Conservation (phyloP, 306 rosid genomes). For the Begonia masoniana region DNA sequence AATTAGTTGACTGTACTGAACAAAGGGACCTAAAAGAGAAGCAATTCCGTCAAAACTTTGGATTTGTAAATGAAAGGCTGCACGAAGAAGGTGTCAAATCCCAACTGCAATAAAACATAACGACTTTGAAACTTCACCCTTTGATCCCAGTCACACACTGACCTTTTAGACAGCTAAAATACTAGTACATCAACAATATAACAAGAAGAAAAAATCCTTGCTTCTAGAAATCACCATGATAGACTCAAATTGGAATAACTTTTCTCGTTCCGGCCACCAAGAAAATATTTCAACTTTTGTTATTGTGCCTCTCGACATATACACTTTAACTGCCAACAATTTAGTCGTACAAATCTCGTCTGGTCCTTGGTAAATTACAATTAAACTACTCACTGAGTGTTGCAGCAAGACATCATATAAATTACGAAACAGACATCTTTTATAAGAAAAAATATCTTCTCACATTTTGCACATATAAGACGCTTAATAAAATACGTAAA, state of each 20-base stretch:
- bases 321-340: neutral
- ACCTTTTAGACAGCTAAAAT: neutral
- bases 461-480: too few relatives aligned
- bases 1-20: constrained; percentile 47
- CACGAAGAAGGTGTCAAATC: neutral
- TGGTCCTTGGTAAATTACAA: too few relatives aligned
- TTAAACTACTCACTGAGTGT: too few relatives aligned
- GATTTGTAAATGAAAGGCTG: neutral
- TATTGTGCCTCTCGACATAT: neutral
- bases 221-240: neutral
- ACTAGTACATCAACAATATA: neutral
- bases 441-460: too few relatives aligned
- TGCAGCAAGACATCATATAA: too few relatives aligned
- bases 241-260: neutral
- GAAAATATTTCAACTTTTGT: neutral
- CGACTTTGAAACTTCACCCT: neutral
- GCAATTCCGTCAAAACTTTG: neutral
- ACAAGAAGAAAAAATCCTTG: neutral
- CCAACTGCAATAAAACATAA: neutral
- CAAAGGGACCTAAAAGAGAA: constrained; percentile 46
- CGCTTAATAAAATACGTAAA: too few relatives aligned
- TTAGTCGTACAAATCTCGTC: too few relatives aligned
- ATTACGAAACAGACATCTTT: too few relatives aligned
- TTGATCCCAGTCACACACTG: neutral
- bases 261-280: neutral